Evolutionary conservation across 1,139 yeast species (phyloP).

Genomic region (Arxiozyma telluris): DNA sequence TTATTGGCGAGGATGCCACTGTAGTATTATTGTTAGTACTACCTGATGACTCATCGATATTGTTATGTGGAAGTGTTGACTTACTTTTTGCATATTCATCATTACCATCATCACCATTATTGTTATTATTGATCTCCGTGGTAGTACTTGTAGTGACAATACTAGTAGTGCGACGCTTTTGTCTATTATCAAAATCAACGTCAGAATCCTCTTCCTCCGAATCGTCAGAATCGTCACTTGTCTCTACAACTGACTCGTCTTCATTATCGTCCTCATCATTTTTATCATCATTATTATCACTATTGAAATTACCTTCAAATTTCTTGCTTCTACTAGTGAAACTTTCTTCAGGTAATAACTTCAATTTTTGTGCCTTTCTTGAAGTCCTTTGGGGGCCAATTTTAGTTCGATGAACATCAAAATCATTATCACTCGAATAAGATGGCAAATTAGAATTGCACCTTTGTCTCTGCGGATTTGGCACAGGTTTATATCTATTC

Average conservation of each 20-base stretch:
- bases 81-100: background rate
- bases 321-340: constrained; percentile 11
- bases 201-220: background rate
- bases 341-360: constrained; percentile 78
- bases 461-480: background rate
- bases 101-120: background rate
- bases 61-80: background rate
- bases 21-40: background rate
- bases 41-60: background rate
- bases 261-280: background rate
- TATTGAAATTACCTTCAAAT: background rate
- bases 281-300: background rate
- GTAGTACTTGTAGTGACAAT: background rate
- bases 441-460: background rate
- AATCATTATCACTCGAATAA: background rate
- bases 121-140: background rate
- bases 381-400: constrained; percentile 84
- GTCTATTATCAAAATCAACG: background rate
- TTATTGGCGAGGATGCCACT: background rate
- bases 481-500: background rate
- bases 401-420: constrained; percentile 25
- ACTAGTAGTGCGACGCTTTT: constrained; percentile 12
- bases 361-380: constrained; percentile 77
- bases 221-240: constrained; percentile 1
- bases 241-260: constrained; percentile 11